Conservation (phyloP, 208 protist species). For the Acanthamoeba healyi region DNA sequence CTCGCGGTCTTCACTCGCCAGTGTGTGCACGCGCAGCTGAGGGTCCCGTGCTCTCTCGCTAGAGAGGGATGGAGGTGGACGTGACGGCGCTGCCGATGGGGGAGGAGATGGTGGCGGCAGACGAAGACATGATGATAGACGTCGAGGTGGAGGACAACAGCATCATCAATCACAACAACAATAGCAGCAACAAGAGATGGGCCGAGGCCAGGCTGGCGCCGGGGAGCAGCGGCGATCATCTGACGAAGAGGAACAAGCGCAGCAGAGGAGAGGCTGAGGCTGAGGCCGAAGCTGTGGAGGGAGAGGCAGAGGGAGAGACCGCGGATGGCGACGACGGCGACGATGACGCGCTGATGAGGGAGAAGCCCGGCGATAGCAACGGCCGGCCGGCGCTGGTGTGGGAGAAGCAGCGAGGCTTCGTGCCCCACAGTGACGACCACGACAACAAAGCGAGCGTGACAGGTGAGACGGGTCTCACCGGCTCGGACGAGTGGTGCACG, state of each 20-base stretch:
- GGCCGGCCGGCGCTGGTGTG: too few species aligned
- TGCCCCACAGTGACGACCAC: too few species aligned
- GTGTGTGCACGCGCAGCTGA: too few species aligned
- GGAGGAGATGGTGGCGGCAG: neutral
- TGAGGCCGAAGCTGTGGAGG: too few species aligned
- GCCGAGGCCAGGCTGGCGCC: neutral
- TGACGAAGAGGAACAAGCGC: constrained; percentile 9
- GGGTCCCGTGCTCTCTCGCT: too few species aligned
- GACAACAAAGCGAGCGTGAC: too few species aligned
- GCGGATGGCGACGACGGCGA: neutral
- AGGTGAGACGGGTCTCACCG: neutral
- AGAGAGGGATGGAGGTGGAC: neutral
- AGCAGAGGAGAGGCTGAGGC: neutral
- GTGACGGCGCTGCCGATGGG: neutral
- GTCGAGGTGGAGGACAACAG: neutral
- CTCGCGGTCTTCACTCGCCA: too few species aligned
- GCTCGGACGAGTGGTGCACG: neutral
- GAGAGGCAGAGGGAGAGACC: neutral
- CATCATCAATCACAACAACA: too few species aligned
- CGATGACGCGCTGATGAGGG: too few species aligned
- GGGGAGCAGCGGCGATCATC: neutral
- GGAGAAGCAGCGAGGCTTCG: too few species aligned
- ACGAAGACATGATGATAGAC: neutral
- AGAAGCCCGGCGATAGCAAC: neutral
- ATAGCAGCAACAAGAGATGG: neutral